Evolutionary conservation across 2,329 filamentous ascomycete genomes (phyloP).

Genomic region (Talaromyces sp.): DNA sequence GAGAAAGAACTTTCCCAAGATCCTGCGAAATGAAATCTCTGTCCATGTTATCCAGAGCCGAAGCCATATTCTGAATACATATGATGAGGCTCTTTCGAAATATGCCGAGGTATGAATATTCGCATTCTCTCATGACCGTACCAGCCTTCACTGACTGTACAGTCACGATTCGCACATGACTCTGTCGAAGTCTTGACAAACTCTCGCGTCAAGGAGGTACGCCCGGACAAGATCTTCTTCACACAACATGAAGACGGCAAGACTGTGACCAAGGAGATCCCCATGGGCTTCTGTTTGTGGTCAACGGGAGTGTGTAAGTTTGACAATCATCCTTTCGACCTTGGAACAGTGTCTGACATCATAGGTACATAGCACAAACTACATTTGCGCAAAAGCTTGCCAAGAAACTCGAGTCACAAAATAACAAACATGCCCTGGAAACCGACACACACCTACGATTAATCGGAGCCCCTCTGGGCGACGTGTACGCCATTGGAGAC

Average conservation of each 20-base stretch:
- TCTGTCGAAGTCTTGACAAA: constrained; percentile 90
- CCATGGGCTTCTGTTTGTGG: constrained; percentile 95
- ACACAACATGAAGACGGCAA: constrained; percentile 76
- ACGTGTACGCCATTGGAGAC: constrained; percentile 95
- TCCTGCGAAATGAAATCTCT: constrained; percentile 95
- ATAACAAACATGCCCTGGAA: constrained; percentile 85
- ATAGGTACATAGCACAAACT: constrained; percentile 59
- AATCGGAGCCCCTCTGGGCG: constrained; percentile 81
- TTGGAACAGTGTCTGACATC: background rate
- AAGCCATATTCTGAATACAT: constrained; percentile 94
- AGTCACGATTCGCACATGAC: constrained; percentile 80
- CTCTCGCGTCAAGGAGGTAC: constrained; percentile 85
- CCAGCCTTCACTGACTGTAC: constrained; percentile 6
- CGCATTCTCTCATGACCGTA: background rate
- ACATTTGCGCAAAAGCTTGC: constrained; percentile 74
- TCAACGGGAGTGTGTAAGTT: constrained; percentile 75
- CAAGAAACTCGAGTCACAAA: constrained; percentile 72
- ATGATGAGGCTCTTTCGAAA: constrained; percentile 87
- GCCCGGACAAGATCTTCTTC: constrained; percentile 79
- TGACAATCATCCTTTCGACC: background rate
- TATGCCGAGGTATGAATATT: constrained; percentile 66
- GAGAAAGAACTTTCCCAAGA: constrained; percentile 73
- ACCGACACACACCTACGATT: constrained; percentile 91
- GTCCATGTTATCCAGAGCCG: constrained; percentile 95
- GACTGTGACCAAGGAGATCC: constrained; percentile 82